Conservation (phyloP, 306 rosid species). For the Biancaea sappan region DNA sequence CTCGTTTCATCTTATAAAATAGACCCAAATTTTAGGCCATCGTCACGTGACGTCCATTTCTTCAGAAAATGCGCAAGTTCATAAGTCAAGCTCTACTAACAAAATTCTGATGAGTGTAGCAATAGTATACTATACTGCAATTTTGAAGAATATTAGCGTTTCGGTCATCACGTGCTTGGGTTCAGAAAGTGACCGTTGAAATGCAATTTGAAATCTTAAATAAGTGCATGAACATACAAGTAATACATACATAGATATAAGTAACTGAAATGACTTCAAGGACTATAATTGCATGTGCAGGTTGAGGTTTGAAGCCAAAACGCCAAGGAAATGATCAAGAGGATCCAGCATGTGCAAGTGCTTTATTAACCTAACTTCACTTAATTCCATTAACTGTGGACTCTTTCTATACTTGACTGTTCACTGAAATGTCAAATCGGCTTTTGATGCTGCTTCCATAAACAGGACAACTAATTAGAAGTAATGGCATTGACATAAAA, state of each 20-base stretch:
- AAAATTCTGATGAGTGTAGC: constrained; percentile 1
- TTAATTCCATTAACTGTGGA: too few species aligned
- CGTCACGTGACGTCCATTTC: constrained; percentile 50
- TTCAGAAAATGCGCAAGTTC: not conserved
- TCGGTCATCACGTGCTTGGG: constrained; percentile 46
- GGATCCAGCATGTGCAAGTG: not conserved
- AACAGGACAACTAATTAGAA: constrained; percentile 25
- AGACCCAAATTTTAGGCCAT: constrained; percentile 44
- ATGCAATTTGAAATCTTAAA: constrained; percentile 28
- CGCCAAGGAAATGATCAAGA: not conserved
- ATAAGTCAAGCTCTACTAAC: constrained; percentile 22
- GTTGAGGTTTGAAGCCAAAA: constrained; percentile 1
- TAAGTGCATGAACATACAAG: not conserved
- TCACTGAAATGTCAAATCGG: not conserved
- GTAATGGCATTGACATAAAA: not conserved
- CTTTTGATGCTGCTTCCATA: constrained; percentile 33
- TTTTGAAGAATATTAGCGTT: constrained; percentile 33
- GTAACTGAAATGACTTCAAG: not conserved
- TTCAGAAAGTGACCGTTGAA: constrained; percentile 51
- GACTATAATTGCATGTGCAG: not conserved
- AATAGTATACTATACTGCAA: constrained; percentile 1
- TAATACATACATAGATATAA: not conserved
- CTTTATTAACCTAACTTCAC: not conserved
- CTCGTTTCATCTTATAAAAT: constrained; percentile 27
- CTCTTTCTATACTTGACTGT: too few species aligned